Evolutionary conservation across 2,329 filamentous ascomycete genomes (phyloP).

Genomic region (Fusarium humuli): DNA sequence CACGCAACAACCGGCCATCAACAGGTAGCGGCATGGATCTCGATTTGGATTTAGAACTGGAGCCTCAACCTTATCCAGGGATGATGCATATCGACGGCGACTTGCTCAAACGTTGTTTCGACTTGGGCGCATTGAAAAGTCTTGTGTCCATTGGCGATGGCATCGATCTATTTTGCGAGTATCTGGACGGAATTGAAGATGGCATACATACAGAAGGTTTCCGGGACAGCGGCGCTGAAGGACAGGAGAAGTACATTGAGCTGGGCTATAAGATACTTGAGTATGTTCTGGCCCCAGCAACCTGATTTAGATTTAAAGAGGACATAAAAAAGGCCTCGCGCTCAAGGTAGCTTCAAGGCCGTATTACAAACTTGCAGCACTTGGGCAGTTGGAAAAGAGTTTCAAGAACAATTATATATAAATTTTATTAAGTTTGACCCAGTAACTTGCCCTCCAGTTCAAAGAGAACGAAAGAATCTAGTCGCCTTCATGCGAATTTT

Average conservation of each 20-base stretch:
- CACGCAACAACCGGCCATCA: conserved; percentile 13
- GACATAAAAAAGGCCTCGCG: neutral
- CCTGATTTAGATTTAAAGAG: conserved; percentile 50
- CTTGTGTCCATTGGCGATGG: conserved; percentile 53
- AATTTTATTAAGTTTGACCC: neutral
- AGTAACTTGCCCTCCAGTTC: neutral
- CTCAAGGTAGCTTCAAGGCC: neutral
- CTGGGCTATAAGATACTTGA: conserved; percentile 67
- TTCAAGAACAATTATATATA: neutral
- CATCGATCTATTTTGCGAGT: conserved; percentile 58
- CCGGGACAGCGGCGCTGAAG: conserved; percentile 38
- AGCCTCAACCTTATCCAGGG: conserved; percentile 55
- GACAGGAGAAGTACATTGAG: conserved; percentile 55
- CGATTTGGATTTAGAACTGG: conserved; percentile 41
- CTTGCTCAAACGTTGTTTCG: conserved; percentile 67
- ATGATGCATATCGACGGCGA: conserved; percentile 77
- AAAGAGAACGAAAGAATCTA: neutral
- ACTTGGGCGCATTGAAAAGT: conserved; percentile 58
- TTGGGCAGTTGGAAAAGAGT: neutral
- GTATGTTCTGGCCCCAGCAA: conserved; percentile 63
- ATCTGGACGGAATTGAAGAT: conserved; percentile 63
- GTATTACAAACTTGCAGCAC: neutral
- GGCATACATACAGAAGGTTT: conserved; percentile 56
- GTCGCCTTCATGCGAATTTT: neutral
- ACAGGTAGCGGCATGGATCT: conserved; percentile 15